Evolutionary conservation across 2,329 filamentous ascomycete genomes (phyloP).

Genomic region (Orbilia blumenaviensis): DNA sequence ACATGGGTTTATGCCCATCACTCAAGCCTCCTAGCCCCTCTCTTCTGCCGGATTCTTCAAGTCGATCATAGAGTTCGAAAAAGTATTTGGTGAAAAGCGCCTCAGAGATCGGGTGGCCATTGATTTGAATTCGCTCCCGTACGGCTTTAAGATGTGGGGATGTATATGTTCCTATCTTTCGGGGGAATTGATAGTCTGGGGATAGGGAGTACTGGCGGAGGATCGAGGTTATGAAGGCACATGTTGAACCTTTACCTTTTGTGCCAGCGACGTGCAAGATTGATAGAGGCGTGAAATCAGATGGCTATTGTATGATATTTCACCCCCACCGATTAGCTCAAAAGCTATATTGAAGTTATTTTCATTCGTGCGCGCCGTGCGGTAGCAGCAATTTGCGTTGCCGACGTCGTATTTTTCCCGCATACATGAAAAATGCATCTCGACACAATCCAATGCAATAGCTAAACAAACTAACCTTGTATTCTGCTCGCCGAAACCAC

Average conservation of each 20-base stretch:
- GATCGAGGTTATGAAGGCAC: constrained; percentile 82
- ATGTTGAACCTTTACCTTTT: constrained; percentile 92
- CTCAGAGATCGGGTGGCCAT: constrained; percentile 69
- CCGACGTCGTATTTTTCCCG: constrained; percentile 14
- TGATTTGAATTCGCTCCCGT: constrained; percentile 73
- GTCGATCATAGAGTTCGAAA: constrained; percentile 72
- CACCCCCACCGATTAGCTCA: neutral
- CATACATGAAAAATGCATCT: constrained; percentile 9
- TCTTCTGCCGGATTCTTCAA: constrained; percentile 68
- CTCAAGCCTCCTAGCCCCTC: constrained; percentile 60
- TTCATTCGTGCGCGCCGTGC: too few species aligned
- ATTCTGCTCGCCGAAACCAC: constrained; percentile 79
- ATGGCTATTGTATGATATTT: constrained; percentile 65
- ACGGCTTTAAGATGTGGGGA: constrained; percentile 75
- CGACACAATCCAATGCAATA: neutral
- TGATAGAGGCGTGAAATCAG: constrained; percentile 70
- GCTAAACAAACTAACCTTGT: constrained; percentile 68
- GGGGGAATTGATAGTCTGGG: constrained; percentile 56
- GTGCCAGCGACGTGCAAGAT: constrained; percentile 88
- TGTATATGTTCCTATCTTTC: constrained; percentile 73
- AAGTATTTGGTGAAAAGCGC: constrained; percentile 72
- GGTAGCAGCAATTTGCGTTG: too few species aligned
- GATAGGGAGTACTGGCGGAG: constrained; percentile 70
- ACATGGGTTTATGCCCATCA: constrained; percentile 78
- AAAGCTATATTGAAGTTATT: too few species aligned